phyloP scores from a whole-genome alignment of 441 rosid species.

The Hura crepitans region DNA sequence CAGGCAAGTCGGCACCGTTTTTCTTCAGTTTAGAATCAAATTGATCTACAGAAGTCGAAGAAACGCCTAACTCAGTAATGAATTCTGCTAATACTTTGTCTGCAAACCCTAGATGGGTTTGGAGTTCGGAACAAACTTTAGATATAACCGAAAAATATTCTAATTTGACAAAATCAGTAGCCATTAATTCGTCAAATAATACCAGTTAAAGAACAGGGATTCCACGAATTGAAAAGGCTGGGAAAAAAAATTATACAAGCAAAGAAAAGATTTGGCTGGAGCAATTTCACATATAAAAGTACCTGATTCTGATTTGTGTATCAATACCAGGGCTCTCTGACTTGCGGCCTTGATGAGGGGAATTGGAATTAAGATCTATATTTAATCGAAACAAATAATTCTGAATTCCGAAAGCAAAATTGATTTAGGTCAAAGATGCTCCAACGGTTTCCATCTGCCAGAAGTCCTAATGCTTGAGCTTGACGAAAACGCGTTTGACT shows the following conservation, averaged over 20 bases:
- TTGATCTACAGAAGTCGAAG: constrained; percentile 41
- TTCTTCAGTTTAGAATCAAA: constrained; percentile 51
- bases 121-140: constrained; percentile 63
- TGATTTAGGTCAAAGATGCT: too few relatives aligned
- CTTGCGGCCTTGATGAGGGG: background rate
- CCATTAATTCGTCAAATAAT: background rate
- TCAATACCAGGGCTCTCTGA: background rate
- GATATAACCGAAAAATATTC: constrained; percentile 76
- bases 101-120: constrained; percentile 58
- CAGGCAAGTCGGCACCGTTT: constrained; percentile 59
- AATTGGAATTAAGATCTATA: background rate
- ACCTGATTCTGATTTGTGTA: background rate
- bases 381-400: background rate
- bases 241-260: background rate
- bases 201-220: background rate
- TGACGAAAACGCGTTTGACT: too few relatives aligned
- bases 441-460: too few relatives aligned
- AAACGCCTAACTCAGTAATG: constrained; percentile 53
- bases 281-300: background rate
- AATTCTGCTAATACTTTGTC: constrained; percentile 64
- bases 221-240: background rate
- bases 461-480: too few relatives aligned
- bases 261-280: background rate
- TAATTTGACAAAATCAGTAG: constrained; percentile 36
- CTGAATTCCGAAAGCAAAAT: too few relatives aligned